A percentile compares a stretch with the other conserved stretches of the same genome.
phyloP scores from a whole-genome alignment of 306 rosid species.

The Purshia tridentata region DNA sequence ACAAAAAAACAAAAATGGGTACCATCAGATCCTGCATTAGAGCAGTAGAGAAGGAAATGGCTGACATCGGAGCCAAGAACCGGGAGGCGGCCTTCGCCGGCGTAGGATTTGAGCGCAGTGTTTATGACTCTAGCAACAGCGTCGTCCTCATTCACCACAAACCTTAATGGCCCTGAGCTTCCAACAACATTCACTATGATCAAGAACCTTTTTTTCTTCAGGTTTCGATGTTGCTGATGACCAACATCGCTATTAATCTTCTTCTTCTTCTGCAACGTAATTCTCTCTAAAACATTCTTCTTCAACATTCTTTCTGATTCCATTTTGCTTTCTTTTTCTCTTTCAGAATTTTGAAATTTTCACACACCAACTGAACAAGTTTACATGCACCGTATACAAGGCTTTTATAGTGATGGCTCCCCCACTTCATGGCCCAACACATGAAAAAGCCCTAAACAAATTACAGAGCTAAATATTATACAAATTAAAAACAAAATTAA shows the following conservation, averaged over 20 bases:
- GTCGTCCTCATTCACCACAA: slow-evolving; percentile 37
- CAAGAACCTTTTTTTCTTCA: slow-evolving; percentile 27
- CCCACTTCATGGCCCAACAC: too few species aligned
- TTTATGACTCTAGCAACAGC: slow-evolving; percentile 27
- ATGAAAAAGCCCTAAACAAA: too few species aligned
- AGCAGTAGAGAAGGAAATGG: slow-evolving; percentile 32
- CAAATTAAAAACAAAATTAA: too few species aligned
- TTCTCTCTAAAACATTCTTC: slow-evolving; percentile 22
- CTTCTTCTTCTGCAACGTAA: slow-evolving; percentile 29
- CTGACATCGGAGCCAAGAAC: slow-evolving; percentile 32
- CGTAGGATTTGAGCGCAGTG: slow-evolving; percentile 35
- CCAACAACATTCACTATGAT: slow-evolving; percentile 33
- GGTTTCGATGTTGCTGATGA: too few species aligned
- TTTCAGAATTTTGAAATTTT: not conserved
- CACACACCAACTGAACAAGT: not conserved
- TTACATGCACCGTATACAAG: too few species aligned
- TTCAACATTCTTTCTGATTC: not conserved
- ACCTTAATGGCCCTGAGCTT: slow-evolving; percentile 37
- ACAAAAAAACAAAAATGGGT: too few species aligned
- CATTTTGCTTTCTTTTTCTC: not conserved
- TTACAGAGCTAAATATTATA: too few species aligned
- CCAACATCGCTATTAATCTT: slow-evolving; percentile 12
- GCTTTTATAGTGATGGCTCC: too few species aligned
- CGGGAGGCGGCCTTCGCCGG: slow-evolving; percentile 35
- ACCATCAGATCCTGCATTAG: slow-evolving; percentile 36